A percentile compares a stretch with the other conserved stretches of the same genome.
Evolutionary conservation across 2,329 filamentous ascomycete species (phyloP).

Genomic region (Blumeria hordei): DNA sequence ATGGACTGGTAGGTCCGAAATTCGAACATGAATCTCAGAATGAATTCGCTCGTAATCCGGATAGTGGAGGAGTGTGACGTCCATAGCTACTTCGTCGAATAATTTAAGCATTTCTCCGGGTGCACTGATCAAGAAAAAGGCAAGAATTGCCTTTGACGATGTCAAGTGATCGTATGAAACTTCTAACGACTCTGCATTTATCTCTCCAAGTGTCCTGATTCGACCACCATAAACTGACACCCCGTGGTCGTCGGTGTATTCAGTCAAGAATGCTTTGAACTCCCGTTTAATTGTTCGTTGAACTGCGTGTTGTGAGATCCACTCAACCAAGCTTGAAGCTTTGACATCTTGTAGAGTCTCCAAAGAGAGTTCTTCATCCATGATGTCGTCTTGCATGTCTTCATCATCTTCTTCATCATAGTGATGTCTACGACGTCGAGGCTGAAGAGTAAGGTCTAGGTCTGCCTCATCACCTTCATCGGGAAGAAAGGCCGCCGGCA

Average conservation of each 20-base stretch:
- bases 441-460: slow-evolving; percentile 65
- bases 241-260: slow-evolving; percentile 75
- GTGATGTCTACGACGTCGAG: slow-evolving; percentile 59
- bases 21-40: slow-evolving; percentile 90
- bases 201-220: slow-evolving; percentile 83
- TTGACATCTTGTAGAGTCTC: slow-evolving; percentile 87
- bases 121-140: slow-evolving; percentile 88
- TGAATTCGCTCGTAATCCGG: slow-evolving; percentile 96
- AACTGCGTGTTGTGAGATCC: slow-evolving; percentile 76
- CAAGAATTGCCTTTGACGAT: slow-evolving; percentile 74
- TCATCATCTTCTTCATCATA: slow-evolving; percentile 93
- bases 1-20: slow-evolving; percentile 79
- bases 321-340: slow-evolving; percentile 76
- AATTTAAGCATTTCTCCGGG: slow-evolving; percentile 88
- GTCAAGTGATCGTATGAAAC: slow-evolving; percentile 88
- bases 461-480: slow-evolving; percentile 64
- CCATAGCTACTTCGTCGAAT: slow-evolving; percentile 91
- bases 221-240: slow-evolving; percentile 86
- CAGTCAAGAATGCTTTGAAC: slow-evolving; percentile 92
- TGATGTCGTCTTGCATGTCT: slow-evolving; percentile 75
- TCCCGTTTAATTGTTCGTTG: slow-evolving; percentile 85
- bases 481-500: slow-evolving; percentile 49
- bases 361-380: slow-evolving; percentile 84
- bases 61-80: slow-evolving; percentile 86
- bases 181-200: slow-evolving; percentile 89